phyloP scores from a whole-genome alignment of 2,329 filamentous ascomycete genomes.

The Clarireedia paspali region DNA sequence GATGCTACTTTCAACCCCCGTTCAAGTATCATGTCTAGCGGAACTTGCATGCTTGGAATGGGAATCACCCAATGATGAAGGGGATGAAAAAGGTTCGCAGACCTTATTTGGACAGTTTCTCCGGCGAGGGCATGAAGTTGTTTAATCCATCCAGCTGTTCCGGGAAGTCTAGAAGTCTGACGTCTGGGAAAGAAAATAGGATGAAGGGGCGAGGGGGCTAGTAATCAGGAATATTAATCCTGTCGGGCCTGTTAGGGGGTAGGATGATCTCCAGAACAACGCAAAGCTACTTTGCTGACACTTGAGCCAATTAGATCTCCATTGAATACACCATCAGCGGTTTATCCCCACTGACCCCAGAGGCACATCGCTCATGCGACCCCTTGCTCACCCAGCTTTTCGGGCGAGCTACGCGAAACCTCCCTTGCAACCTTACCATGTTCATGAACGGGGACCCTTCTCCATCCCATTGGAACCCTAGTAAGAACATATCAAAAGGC shows the following conservation, averaged over 20 bases:
- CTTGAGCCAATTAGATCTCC: not conserved
- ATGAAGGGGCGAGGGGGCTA: no score
- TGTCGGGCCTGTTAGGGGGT: not conserved
- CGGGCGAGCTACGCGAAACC: slow-evolving; percentile 1
- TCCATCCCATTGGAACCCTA: not conserved
- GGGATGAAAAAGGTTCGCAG: not conserved
- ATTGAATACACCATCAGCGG: not conserved
- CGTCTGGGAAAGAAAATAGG: not conserved
- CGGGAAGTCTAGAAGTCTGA: no score
- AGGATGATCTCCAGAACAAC: not conserved
- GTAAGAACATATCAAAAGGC: not conserved
- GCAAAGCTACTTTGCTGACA: not conserved
- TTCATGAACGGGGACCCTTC: not conserved
- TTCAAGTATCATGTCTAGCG: not conserved
- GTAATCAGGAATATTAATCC: no score
- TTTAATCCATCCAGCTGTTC: not conserved
- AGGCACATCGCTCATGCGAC: not conserved
- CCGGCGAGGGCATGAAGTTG: not conserved
- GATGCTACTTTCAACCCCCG: not conserved
- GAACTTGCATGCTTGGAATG: not conserved
- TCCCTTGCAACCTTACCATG: not conserved
- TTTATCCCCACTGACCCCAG: not conserved
- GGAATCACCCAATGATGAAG: not conserved
- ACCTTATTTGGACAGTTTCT: not conserved
- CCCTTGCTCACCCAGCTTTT: slow-evolving; percentile 7